Evolutionary conservation across 108 stramenopile species (phyloP).

Genomic region (Aurantiochytrium sp.): DNA sequence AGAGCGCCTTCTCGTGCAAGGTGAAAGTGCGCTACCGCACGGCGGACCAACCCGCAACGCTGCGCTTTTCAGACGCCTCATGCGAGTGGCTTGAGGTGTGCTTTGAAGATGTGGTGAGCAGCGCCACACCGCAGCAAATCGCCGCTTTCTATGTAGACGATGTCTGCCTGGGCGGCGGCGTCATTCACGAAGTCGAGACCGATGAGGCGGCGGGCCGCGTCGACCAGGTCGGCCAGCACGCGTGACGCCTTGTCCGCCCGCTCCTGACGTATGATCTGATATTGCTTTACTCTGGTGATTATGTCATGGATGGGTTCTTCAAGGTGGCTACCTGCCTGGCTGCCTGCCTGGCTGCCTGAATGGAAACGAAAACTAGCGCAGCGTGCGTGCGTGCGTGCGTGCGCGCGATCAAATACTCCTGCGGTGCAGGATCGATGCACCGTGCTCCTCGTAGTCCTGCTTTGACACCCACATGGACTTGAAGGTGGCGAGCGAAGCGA

Average conservation of each 20-base stretch:
- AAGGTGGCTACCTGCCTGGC: too few species aligned
- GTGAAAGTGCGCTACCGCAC: conserved; percentile 29
- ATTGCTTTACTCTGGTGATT: too few species aligned
- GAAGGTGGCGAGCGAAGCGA: conserved; percentile 94
- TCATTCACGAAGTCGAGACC: neutral
- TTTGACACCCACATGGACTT: conserved; percentile 92
- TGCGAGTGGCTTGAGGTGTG: conserved; percentile 2
- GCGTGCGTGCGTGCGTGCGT: too few species aligned
- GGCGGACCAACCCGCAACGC: neutral
- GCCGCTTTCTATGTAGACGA: conserved; percentile 31
- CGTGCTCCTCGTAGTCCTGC: conserved; percentile 85
- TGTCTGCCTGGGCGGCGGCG: conserved; percentile 34
- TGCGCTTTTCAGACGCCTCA: neutral
- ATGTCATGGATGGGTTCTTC: too few species aligned
- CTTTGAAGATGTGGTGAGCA: neutral
- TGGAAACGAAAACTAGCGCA: too few species aligned
- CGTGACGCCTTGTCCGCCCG: too few species aligned
- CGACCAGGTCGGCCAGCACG: too few species aligned
- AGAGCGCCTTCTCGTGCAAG: neutral
- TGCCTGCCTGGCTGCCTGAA: too few species aligned
- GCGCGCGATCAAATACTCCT: conserved; percentile 10
- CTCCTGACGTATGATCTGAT: too few species aligned
- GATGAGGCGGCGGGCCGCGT: too few species aligned
- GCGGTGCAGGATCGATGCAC: conserved; percentile 67
- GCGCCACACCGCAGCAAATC: conserved; percentile 12